Base-by-base conservation (phyloP, 305 asterid species). In the Striga hermonthica region DNA sequence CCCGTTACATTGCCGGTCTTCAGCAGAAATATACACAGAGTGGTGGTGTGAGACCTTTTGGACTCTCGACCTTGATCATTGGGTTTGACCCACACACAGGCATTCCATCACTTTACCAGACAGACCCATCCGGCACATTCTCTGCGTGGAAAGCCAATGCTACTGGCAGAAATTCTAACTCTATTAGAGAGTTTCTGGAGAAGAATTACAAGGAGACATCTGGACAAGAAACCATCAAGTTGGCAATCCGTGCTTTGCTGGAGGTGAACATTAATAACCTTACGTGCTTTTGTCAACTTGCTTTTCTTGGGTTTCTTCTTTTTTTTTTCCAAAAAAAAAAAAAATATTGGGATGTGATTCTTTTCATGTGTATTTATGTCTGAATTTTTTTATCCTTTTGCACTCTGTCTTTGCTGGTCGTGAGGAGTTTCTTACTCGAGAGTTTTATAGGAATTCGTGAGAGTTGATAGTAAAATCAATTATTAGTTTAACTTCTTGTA, bases 101-200 rank as follows among this genome's bases (percentile, higher is more conserved):
- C 54, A 72, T 67, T 56, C 95, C 95, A 48, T 61, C 91, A 52
- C 88, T 86, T 57, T 86, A 86, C 68, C 95, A 86, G 76, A 86
- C 95, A 45, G 95, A 86, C 75, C 95, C 95, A 45, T 86, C 95
- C 0, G 95, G 95, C 31, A 86, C 95, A 10, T 86, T 86, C 70
- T 86, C 95, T 9, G 91, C 95, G 5, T 86, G 95, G 95, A 84
- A 84, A 75, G 95, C 95, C 15, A 86, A 86, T 75, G 89, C 95
- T 3, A 84, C 95, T 49, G 95, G 91, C 67, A 82, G 95, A 66
- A 86, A 84, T 76, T 86, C 91, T 60, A 86, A 84, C 72, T 82
- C 91, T n/a, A 79, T 81, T 16, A 72, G 95, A 61, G 95, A 86
- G 74, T 86, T 86, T 75, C 73, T 86, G 62, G 95, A 86, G 80